These are phyloP conservation scores for Allodekkera sacchari DNA, from an alignment of 805 yeast species.

Conservation along the genomic window DNA sequence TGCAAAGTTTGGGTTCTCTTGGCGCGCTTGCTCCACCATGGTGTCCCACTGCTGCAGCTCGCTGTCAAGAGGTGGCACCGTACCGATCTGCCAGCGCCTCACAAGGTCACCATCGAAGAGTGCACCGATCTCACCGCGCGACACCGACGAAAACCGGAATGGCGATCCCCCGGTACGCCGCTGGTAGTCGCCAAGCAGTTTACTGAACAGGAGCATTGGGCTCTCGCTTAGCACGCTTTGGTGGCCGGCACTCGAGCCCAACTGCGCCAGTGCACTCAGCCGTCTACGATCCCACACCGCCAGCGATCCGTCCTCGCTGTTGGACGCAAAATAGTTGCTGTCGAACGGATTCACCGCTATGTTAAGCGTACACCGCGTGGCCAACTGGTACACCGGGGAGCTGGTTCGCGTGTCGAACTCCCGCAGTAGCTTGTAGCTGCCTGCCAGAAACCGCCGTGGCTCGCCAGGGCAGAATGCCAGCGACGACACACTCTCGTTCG, in stretches of 20 bases:
- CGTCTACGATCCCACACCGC: conserved; percentile 77
- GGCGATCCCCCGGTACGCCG: conserved; percentile 56
- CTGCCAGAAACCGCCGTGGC: conserved; percentile 50
- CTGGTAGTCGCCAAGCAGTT: conserved; percentile 49
- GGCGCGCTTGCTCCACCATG: conserved; percentile 9
- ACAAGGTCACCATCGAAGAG: conserved; percentile 70
- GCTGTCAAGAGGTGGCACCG: conserved; percentile 32
- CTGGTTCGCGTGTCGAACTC: conserved; percentile 68
- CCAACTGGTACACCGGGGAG: conserved; percentile 61
- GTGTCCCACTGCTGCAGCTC: conserved; percentile 17
- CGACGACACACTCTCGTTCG: conserved; percentile 69
- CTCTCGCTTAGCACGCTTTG: conserved; percentile 30
- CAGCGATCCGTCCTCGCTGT: conserved; percentile 76
- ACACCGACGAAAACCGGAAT: conserved; percentile 56
- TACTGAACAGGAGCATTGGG: conserved; percentile 53
- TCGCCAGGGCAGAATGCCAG: conserved; percentile 57
- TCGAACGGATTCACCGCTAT: conserved; percentile 64
- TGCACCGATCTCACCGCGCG: conserved; percentile 69
- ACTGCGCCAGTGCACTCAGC: conserved; percentile 23
- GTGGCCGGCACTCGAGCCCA: conserved; percentile 3
- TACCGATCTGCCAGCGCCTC: conserved; percentile 73
- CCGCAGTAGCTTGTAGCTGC: conserved; percentile 68
- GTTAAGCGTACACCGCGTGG: conserved; percentile 65
- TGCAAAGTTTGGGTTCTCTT: conserved; percentile 11
- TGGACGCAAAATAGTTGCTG: conserved; percentile 59